Evolutionary conservation across 1,139 yeast genomes (phyloP).

Genomic region (Suhomyces wounanorum): DNA sequence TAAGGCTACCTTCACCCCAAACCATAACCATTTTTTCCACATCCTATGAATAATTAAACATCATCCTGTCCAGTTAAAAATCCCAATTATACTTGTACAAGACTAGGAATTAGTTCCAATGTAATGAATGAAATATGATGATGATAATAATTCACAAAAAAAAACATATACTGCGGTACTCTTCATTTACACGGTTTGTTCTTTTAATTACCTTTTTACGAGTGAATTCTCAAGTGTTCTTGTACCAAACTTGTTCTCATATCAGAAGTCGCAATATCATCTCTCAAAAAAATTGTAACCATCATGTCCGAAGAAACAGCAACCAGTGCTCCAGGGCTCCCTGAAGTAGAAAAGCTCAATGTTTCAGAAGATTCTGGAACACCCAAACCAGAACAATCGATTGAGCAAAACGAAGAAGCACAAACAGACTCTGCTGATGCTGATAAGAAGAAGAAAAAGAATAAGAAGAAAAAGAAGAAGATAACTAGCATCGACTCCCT

Average conservation of each 20-base stretch:
- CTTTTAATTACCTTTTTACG: background rate
- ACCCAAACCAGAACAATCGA: slow-evolving; percentile 1
- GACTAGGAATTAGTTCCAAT: no score
- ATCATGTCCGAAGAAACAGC: slow-evolving; percentile 4
- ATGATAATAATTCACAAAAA: no score
- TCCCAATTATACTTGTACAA: no score
- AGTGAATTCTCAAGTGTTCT: background rate
- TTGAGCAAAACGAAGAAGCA: slow-evolving; percentile 24
- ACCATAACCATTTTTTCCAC: no score
- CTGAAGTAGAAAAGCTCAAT: slow-evolving; percentile 8
- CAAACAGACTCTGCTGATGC: slow-evolving; percentile 36
- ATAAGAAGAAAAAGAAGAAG: slow-evolving; percentile 52
- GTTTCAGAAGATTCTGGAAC: slow-evolving; percentile 7
- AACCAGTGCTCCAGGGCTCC: background rate
- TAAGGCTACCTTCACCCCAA: no score
- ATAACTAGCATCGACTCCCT: slow-evolving; percentile 61
- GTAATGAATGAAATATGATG: no score
- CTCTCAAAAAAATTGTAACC: background rate
- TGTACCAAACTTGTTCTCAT: no score
- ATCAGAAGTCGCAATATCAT: background rate
- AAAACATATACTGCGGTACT: no score
- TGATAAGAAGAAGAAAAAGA: slow-evolving; percentile 19
- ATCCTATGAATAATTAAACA: no score
- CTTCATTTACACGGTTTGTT: no score
- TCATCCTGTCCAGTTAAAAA: no score